phyloP scores from a whole-genome alignment of 176 grass and related monocot species.

The Tillandsia leiboldiana region DNA sequence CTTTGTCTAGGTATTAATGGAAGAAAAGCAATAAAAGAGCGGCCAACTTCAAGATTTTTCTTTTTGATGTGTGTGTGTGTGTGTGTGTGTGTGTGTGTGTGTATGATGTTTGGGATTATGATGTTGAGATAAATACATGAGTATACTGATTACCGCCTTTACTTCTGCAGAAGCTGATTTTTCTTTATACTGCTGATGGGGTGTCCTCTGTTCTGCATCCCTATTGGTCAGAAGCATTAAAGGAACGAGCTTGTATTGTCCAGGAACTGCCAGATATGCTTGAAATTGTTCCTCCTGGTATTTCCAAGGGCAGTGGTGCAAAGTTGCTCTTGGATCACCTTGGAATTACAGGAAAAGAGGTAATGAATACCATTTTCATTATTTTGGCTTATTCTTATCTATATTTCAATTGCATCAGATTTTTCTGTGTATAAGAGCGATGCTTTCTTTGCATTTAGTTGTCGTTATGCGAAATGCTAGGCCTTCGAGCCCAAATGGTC shows the following conservation, averaged over 20 bases:
- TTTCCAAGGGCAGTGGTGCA: slow-evolving; percentile 53
- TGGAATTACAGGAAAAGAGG: slow-evolving; percentile 56
- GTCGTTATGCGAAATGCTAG: no score
- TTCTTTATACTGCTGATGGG: slow-evolving; percentile 32
- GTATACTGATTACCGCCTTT: slow-evolving; percentile 8
- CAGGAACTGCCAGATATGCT: slow-evolving; percentile 40
- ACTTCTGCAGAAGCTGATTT: slow-evolving; percentile 63
- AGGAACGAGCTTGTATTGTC: slow-evolving; percentile 42
- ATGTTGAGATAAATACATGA: background rate
- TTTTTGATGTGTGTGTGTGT: no score
- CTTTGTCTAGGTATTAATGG: no score
- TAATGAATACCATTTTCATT: slow-evolving; percentile 24
- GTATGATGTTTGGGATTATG: background rate
- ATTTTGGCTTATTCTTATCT: background rate
- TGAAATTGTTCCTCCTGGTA: slow-evolving; percentile 51
- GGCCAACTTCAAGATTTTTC: no score
- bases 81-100: no score
- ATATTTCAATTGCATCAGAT: background rate
- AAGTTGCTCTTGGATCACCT: slow-evolving; percentile 77
- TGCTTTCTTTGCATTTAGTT: no score
- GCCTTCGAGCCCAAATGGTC: no score
- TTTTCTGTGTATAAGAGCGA: no score
- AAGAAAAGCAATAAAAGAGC: no score
- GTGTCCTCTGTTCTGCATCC: slow-evolving; percentile 33
- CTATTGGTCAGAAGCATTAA: slow-evolving; percentile 39